Evolutionary conservation across 371 early-diverging fungal species (phyloP).

Genomic region (Mortierella sp.): DNA sequence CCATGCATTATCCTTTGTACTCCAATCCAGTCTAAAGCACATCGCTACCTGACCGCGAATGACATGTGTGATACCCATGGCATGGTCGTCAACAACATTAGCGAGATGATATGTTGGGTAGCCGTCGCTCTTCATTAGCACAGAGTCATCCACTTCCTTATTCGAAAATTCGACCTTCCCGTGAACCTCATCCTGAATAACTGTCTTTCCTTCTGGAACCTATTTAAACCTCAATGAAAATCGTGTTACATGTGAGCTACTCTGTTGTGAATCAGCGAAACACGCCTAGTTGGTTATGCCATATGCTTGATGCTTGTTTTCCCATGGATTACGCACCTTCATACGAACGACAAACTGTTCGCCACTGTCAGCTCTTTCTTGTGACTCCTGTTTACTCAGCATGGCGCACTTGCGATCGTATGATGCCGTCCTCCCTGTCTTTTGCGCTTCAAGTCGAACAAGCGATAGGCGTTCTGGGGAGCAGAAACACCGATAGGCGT

Average conservation of each 20-base stretch:
- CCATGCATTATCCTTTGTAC: background rate
- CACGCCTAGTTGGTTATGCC: background rate
- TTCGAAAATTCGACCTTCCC: constrained; percentile 80
- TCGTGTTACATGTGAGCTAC: background rate
- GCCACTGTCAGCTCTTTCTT: constrained; percentile 65
- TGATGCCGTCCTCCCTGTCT: constrained; percentile 70
- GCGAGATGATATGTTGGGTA: constrained; percentile 96
- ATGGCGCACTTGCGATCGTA: constrained; percentile 89
- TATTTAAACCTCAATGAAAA: constrained; percentile 16
- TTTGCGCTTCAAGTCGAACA: constrained; percentile 68
- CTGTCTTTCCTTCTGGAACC: constrained; percentile 73
- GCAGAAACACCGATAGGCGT: constrained; percentile 96
- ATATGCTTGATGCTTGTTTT: background rate
- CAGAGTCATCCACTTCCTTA: constrained; percentile 86
- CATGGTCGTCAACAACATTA: constrained; percentile 94
- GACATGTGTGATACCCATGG: constrained; percentile 93
- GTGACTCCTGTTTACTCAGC: constrained; percentile 72
- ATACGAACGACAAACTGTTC: constrained; percentile 81
- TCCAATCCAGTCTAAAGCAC: background rate
- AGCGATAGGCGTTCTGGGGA: constrained; percentile 76
- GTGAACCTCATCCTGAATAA: constrained; percentile 82
- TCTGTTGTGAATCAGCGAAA: background rate
- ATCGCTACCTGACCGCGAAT: constrained; percentile 85
- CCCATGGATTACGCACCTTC: constrained; percentile 61
- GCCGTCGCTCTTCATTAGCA: constrained; percentile 94